A percentile compares a stretch with the other conserved stretches of the same genome.
phyloP scores from a whole-genome alignment of 257 asterid genomes.

The Schizonepeta tenuifolia region DNA sequence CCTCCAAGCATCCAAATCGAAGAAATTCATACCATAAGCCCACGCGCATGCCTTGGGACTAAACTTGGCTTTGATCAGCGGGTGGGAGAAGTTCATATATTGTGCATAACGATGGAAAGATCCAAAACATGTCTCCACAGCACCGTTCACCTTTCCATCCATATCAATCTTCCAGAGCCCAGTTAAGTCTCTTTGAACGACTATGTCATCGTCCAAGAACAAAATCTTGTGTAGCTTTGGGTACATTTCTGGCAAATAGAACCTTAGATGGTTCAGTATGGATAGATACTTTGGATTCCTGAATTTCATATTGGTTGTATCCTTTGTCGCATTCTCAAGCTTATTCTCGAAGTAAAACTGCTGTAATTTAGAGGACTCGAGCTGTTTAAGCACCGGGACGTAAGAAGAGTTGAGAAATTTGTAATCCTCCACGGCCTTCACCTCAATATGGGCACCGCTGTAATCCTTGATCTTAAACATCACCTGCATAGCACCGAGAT shows the following conservation, averaged over 20 bases:
- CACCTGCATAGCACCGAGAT: slow-evolving; percentile 83
- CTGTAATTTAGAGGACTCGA: slow-evolving; percentile 70
- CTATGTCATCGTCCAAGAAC: slow-evolving; percentile 83
- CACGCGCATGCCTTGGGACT: slow-evolving; percentile 88
- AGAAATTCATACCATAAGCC: slow-evolving; percentile 90
- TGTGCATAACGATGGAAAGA: slow-evolving; percentile 80
- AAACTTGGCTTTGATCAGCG: slow-evolving; percentile 65
- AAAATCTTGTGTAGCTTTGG: slow-evolving; percentile 75
- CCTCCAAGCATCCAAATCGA: slow-evolving; percentile 89
- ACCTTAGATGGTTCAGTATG: slow-evolving; percentile 72
- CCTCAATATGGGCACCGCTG: slow-evolving; percentile 75
- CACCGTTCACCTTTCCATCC: slow-evolving; percentile 86
- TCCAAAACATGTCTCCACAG: slow-evolving; percentile 84
- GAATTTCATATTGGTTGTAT: slow-evolving; percentile 78
- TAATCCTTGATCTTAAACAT: slow-evolving; percentile 73
- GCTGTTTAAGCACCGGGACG: slow-evolving; percentile 75
- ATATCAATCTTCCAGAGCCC: slow-evolving; percentile 76
- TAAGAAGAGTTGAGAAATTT: slow-evolving; percentile 73
- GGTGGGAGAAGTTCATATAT: slow-evolving; percentile 81
- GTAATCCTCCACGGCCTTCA: slow-evolving; percentile 80
- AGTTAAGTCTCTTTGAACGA: slow-evolving; percentile 75
- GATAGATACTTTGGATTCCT: slow-evolving; percentile 82
- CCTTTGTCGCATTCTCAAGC: slow-evolving; percentile 82
- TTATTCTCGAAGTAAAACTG: slow-evolving; percentile 71
- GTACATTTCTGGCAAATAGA: slow-evolving; percentile 80